phyloP scores from a whole-genome alignment of 2,329 filamentous ascomycete species.

The Diaporthe capsici region DNA sequence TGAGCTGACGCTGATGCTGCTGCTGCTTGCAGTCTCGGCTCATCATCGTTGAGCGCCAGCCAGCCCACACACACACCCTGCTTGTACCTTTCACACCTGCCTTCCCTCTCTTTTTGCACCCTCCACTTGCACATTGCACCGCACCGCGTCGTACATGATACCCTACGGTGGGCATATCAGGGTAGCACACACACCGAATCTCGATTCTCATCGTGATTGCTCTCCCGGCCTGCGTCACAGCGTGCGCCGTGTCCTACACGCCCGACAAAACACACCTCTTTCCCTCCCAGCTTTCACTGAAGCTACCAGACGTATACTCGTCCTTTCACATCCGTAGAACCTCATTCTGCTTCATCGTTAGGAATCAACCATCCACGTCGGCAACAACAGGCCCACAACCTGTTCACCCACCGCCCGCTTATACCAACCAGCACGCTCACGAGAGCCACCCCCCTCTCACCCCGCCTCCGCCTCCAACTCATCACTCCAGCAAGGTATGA shows the following conservation, averaged over 20 bases:
- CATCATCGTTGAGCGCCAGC: not conserved
- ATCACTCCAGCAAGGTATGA: slow-evolving; percentile 5
- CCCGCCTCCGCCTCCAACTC: not conserved
- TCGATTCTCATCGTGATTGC: slow-evolving; percentile 41
- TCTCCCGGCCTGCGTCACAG: slow-evolving; percentile 33
- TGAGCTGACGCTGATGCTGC: not conserved
- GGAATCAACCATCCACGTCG: no score
- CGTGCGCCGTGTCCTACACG: not conserved
- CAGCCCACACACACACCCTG: not conserved
- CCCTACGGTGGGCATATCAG: not conserved
- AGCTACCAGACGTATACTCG: not conserved
- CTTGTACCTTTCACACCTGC: not conserved
- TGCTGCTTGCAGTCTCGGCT: slow-evolving; percentile 1
- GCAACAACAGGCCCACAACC: not conserved
- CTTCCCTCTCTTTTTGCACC: no score
- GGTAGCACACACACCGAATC: slow-evolving; percentile 26
- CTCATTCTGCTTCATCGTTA: not conserved
- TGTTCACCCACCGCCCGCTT: not conserved
- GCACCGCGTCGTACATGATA: not conserved
- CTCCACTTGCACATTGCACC: no score
- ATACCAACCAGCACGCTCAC: not conserved
- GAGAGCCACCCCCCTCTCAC: not conserved
- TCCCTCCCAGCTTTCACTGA: not conserved
- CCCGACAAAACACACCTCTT: slow-evolving; percentile 28
- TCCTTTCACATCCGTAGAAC: not conserved